Conservation (phyloP, 208 protist species). For the Leishmania braziliensis region DNA sequence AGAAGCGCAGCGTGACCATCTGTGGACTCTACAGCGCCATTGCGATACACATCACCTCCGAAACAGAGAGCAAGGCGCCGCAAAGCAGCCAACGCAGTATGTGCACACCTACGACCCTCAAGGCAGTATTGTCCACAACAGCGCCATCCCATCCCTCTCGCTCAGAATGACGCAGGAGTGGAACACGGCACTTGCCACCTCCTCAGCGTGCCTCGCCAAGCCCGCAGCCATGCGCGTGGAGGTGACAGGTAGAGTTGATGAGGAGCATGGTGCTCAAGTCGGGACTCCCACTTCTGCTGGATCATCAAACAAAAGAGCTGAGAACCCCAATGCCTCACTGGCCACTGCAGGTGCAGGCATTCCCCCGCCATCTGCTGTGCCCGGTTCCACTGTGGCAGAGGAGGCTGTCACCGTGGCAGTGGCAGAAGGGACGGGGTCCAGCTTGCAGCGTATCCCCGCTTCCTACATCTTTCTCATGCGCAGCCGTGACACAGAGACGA, state of each 20-base stretch:
- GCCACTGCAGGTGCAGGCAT: background rate
- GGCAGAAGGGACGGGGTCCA: background rate
- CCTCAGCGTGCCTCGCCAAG: background rate
- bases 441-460: slow-evolving; percentile 24
- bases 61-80: background rate
- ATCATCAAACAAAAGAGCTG: background rate
- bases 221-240: background rate
- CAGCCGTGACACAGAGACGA: slow-evolving; percentile 29
- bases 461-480: slow-evolving; percentile 48
- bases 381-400: background rate
- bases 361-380: background rate
- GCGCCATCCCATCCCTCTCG: slow-evolving; percentile 16
- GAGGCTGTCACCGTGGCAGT: background rate
- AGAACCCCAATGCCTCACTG: background rate
- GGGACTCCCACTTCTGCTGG: background rate
- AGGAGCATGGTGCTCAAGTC: background rate
- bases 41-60: background rate
- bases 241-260: background rate
- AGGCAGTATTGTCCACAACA: background rate
- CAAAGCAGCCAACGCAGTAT: background rate
- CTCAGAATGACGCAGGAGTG: slow-evolving; percentile 8
- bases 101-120: background rate
- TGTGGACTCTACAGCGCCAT: slow-evolving; percentile 13
- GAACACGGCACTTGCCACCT: slow-evolving; percentile 11
- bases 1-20: slow-evolving; percentile 26